Evolutionary conservation across 179 eudicot species (phyloP).

Genomic region (Silene coronaria): DNA sequence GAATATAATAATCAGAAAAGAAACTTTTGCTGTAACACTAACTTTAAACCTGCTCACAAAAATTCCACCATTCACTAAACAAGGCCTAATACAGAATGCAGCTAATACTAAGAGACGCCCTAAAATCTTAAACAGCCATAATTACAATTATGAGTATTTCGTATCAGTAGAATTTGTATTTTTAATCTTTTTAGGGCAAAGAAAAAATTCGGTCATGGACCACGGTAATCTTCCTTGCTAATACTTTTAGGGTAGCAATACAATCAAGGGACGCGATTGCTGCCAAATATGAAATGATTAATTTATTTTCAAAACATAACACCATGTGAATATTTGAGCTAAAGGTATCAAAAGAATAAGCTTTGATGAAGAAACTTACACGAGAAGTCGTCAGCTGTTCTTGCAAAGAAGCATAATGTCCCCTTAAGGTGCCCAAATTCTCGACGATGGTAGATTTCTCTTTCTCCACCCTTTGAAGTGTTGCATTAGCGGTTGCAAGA

Average conservation of each 20-base stretch:
- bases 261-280: too few species aligned
- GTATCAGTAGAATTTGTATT: too few species aligned
- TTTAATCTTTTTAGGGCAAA: not conserved
- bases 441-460: constrained; percentile 56
- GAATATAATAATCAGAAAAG: too few species aligned
- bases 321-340: not conserved
- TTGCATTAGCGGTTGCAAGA: constrained; percentile 44
- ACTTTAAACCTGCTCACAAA: not conserved
- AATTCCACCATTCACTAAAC: too few species aligned
- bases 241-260: too few species aligned
- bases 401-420: constrained; percentile 52
- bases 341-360: not conserved
- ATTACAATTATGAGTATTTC: too few species aligned
- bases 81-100: too few species aligned
- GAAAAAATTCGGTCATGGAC: not conserved
- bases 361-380: constrained; percentile 27
- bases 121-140: too few species aligned
- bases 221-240: too few species aligned
- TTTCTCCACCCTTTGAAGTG: constrained; percentile 50
- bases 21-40: too few species aligned
- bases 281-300: too few species aligned
- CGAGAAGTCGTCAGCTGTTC: constrained; percentile 49
- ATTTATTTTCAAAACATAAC: not conserved
- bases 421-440: constrained; percentile 51
- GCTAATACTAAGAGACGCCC: too few species aligned